phyloP scores from a whole-genome alignment of 106 monocot species.

The Dioscorea alata region DNA sequence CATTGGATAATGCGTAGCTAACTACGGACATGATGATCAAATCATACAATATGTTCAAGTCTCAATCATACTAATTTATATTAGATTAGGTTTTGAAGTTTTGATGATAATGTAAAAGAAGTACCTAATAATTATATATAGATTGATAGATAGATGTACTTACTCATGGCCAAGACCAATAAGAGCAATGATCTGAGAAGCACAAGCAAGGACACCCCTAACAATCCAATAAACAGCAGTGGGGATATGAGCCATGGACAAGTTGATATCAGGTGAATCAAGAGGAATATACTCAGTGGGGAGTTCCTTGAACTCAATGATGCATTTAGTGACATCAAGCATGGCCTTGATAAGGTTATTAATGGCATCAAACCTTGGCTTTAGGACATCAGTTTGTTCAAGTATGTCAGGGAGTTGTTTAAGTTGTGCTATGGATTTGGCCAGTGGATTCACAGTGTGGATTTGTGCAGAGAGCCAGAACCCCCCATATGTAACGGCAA shows the following conservation, averaged over 20 bases:
- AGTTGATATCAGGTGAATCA: slow-evolving; percentile 38
- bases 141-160: slow-evolving; percentile 7
- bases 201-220: slow-evolving; percentile 48
- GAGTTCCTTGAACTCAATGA: slow-evolving; percentile 66
- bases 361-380: slow-evolving; percentile 57
- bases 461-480: slow-evolving; percentile 66
- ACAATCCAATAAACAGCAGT: slow-evolving; percentile 74
- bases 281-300: slow-evolving; percentile 44
- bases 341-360: slow-evolving; percentile 50
- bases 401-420: slow-evolving; percentile 61
- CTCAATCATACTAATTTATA: too few species aligned
- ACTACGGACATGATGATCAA: too few species aligned
- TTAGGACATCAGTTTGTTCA: slow-evolving; percentile 45
- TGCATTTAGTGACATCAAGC: slow-evolving; percentile 60
- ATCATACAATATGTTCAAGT: too few species aligned
- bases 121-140: too few species aligned
- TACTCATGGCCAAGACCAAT: slow-evolving; percentile 69
- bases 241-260: slow-evolving; percentile 53
- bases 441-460: slow-evolving; percentile 53
- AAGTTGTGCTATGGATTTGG: slow-evolving; percentile 42
- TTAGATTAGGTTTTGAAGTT: too few species aligned
- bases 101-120: too few species aligned
- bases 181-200: slow-evolving; percentile 49
- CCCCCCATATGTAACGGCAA: slow-evolving; percentile 57
- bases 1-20: too few species aligned